Evolutionary conservation across 1,139 yeast genomes (phyloP).

Genomic region (Cylindricascospora bacillispora): DNA sequence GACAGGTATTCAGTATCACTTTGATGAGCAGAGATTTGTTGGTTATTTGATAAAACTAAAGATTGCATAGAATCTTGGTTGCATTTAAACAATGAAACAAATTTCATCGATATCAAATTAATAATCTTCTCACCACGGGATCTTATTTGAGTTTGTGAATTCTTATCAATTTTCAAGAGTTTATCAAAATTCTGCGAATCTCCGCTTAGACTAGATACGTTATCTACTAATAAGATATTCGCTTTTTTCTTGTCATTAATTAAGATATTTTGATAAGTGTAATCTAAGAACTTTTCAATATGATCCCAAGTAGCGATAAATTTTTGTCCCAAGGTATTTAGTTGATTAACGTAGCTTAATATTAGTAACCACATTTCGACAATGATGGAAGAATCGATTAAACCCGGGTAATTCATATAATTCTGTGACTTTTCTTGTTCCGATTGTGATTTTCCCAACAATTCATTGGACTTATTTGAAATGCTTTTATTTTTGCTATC

Average conservation of each 20-base stretch:
- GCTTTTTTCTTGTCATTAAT: constrained; percentile 34
- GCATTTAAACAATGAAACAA: constrained; percentile 29
- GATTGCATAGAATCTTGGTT: constrained; percentile 21
- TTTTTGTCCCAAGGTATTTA: constrained; percentile 22
- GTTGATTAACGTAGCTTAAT: constrained; percentile 34
- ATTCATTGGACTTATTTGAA: constrained; percentile 2
- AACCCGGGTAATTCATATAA: constrained; percentile 1
- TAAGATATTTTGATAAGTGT: constrained; percentile 31
- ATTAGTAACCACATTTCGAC: constrained; percentile 44
- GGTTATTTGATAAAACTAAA: constrained; percentile 1
- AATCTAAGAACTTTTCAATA: constrained; percentile 34
- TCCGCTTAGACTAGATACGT: too few relatives aligned
- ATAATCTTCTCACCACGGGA: constrained; percentile 28
- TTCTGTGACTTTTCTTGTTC: neutral
- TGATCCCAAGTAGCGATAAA: constrained; percentile 37
- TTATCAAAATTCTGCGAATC: constrained; percentile 10
- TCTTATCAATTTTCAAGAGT: constrained; percentile 9
- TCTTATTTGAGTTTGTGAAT: constrained; percentile 20
- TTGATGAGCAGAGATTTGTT: constrained; percentile 4
- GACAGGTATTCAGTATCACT: constrained; percentile 6
- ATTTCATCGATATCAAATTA: constrained; percentile 25
- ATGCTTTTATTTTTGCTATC: constrained; percentile 2
- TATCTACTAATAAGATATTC: constrained; percentile 15
- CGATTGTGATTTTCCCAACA: constrained; percentile 2
- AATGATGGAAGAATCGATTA: constrained; percentile 35